Base-by-base conservation (phyloP, 1,139 yeast species). In the Citeromyces siamensis region DNA sequence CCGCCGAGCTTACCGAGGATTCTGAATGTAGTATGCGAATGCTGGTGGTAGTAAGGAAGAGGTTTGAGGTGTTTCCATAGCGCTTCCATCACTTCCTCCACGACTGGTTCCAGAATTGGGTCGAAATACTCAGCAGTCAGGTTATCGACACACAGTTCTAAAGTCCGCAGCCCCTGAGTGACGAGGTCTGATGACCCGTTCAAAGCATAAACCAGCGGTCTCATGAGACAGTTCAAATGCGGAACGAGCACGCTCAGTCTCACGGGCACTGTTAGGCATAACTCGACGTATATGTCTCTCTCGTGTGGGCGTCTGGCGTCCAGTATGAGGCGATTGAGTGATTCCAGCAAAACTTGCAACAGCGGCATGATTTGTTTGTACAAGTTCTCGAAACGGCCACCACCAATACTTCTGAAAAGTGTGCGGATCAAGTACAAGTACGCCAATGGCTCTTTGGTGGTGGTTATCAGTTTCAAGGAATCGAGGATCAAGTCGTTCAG, bases 1-100 rank as follows among this genome's bases (percentile, higher is more conserved):
- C 99, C 99, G 28, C 99, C 99, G 32, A 93, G 63, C 52, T 93
- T 93, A 37, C 99, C 98, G 40, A 93, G 62, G 34, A 93, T 85
- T 42, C 98, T 70, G 40, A 90, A 76, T 0, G 97, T 90, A 0
- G 95, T 85, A 51, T 93, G 99, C 16, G 95, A 81, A 48, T 88
- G 95, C 49, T 81, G 90, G 45, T 86, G 96, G 45, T 78, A 83
- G 53, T 86, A 86, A 1, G 98, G 98, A 32, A 86, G 71, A 1
- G 98, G 98, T 45, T 79, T 79, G 45, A 93, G 60, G 47, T 90
- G 94, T 44, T 75, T 80, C 93, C 96, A 93, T 34, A 93, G 62
- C 0, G 96, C 95, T 21, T 80, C 76, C 85, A 86, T 82, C 2
- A 93, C 86, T 46, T 90, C 96, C 41, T 83, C 93, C 43, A 88